Evolutionary conservation across 441 rosid genomes (phyloP).

Genomic region (Populus hybrid): DNA sequence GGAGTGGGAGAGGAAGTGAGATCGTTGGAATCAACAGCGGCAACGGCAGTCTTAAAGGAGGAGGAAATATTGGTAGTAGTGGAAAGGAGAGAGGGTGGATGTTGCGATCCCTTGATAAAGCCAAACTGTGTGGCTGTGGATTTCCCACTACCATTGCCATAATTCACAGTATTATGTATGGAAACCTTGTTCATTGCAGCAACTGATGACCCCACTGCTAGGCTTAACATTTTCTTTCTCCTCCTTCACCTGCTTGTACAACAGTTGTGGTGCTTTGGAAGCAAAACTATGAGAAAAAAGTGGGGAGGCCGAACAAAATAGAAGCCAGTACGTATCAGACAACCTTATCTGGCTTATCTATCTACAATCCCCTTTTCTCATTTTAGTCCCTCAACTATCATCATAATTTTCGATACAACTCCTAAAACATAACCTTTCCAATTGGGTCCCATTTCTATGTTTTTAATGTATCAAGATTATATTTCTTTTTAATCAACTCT

Average conservation of each 20-base stretch:
- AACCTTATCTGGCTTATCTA: slow-evolving; percentile 18
- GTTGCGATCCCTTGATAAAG: slow-evolving; percentile 10
- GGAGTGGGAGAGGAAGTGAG: slow-evolving; percentile 28
- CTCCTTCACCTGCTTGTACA: not conserved
- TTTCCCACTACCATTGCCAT: not conserved
- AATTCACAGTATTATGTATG: not conserved
- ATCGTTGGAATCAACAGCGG: slow-evolving; percentile 40
- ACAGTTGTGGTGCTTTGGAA: not conserved
- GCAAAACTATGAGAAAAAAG: not conserved
- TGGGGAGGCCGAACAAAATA: not conserved
- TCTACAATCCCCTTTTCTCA: not conserved
- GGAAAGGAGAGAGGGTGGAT: not conserved
- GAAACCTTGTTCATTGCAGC: slow-evolving; percentile 13
- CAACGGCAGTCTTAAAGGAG: slow-evolving; percentile 44
- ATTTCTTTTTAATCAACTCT: too few species aligned
- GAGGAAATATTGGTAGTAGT: slow-evolving; percentile 16
- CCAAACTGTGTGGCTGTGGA: not conserved
- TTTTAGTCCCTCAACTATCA: not conserved
- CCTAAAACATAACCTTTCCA: too few species aligned
- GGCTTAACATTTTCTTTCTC: slow-evolving; percentile 15
- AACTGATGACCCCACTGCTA: slow-evolving; percentile 26
- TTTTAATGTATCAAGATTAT: too few species aligned
- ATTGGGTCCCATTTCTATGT: too few species aligned
- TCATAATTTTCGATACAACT: too few species aligned
- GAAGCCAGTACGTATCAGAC: not conserved